Evolutionary conservation across 2,329 filamentous ascomycete species (phyloP), one percentile per base, ranked within the genome.

Genomic region (Penicillium sp.): DNA sequence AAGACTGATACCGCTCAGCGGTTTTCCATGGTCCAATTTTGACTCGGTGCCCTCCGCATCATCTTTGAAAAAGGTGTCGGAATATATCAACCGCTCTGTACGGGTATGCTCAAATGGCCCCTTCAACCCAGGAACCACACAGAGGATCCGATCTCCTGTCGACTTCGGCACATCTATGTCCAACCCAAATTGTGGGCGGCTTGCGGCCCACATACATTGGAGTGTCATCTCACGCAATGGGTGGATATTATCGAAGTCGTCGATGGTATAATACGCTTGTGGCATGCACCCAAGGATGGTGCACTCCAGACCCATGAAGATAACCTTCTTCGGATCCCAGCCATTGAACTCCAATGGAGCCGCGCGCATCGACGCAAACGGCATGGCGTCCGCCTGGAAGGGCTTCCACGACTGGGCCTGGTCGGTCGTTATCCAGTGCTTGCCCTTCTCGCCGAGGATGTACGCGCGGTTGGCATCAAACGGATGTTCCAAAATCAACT

Each of bases 131-230:
- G 83, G 82, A 36, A 89, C 85, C 49, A 97, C 87, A 73, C 94
- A 99, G 50, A 97, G 75, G 49, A 93, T 82, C 51, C 91, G 85
- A 62, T 88, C 80, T 49, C 84, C 78, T 67, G 94, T 86, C 49
- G 86, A 77, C 33, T 88, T 81, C 1, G 82, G 76, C 51, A 87
- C 75, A 57, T 88, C 88, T 71, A 71, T 43, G 22, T 71, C 69
- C 44, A 68, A 62, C 5, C 67, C 76, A 56, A 99, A 97, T 40
- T 86, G 75, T 5, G 84, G 81, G 12, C 89, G 86, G 14, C 85
- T 84, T 69, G 90, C 90, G 49, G 94, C 93, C 91, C 93, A 99
- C 72, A 88, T 85, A 73, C 94, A 99, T 58, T 88, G 87, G 46
- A 84, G 80, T 2, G 89, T 89, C 62, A 86, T 83, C 40, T 83